A percentile compares a stretch with the other conserved stretches of the same genome.
Evolutionary conservation across 75 land plant species (phyloP).

Genomic region (Isoetes taiwanensis): DNA sequence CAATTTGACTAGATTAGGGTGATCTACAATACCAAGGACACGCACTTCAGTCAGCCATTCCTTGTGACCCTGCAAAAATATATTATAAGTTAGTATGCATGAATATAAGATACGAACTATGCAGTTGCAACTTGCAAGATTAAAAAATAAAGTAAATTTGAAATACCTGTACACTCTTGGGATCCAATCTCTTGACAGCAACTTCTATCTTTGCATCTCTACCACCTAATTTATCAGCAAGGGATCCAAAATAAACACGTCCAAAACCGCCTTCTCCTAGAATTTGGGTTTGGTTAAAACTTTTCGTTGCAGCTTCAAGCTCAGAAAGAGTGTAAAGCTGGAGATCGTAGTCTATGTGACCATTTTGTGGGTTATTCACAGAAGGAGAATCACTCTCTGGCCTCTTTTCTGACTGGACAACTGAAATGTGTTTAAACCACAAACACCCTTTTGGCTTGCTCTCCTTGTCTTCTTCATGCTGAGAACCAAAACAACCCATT

Average conservation of each 20-base stretch:
- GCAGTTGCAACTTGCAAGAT: not conserved
- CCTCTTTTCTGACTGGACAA: too few relatives aligned
- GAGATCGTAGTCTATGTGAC: too few relatives aligned
- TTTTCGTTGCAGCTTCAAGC: conserved; percentile 40
- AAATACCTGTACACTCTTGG: conserved; percentile 64
- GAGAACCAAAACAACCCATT: too few relatives aligned
- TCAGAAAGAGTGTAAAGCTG: conserved; percentile 34
- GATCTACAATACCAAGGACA: conserved; percentile 56
- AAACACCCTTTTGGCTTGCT: too few relatives aligned
- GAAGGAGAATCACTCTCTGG: too few relatives aligned
- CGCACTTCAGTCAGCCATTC: conserved; percentile 75
- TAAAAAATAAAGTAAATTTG: conserved; percentile 4
- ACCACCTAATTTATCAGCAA: too few relatives aligned
- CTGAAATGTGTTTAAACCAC: too few relatives aligned
- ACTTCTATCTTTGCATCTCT: conserved; percentile 34
- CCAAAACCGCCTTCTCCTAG: conserved; percentile 80
- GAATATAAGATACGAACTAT: not conserved
- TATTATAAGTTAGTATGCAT: too few relatives aligned
- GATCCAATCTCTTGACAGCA: conserved; percentile 57
- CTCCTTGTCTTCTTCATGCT: too few relatives aligned
- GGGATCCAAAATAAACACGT: conserved; percentile 38
- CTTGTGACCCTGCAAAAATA: conserved; percentile 62
- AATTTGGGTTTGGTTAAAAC: conserved; percentile 39
- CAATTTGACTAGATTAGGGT: conserved; percentile 61
- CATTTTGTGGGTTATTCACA: too few relatives aligned